Conservation (phyloP, 805 yeast genomes). For the Zygotorulaspora sp. region DNA sequence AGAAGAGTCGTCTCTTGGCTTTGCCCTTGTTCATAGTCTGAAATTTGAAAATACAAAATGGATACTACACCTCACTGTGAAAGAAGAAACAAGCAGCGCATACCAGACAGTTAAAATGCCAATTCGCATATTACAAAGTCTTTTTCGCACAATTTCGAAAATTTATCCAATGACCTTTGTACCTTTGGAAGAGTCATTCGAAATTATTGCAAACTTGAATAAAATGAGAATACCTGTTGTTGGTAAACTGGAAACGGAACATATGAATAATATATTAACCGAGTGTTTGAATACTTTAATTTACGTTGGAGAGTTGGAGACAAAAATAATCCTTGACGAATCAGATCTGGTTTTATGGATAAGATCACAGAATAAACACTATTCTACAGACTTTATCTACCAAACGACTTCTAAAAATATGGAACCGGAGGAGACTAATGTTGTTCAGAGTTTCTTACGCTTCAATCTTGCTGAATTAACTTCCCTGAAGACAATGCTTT, state of each 20-base stretch:
- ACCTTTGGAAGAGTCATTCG: constrained; percentile 20
- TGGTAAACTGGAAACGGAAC: constrained; percentile 13
- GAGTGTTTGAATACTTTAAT: constrained; percentile 15
- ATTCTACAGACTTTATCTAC: constrained; percentile 1
- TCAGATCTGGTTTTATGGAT: constrained; percentile 18
- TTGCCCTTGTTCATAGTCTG: constrained; percentile 19
- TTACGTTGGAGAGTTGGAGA: constrained; percentile 9
- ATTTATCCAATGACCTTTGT: constrained; percentile 22
- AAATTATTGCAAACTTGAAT: constrained; percentile 14
- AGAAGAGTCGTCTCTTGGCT: constrained; percentile 10
- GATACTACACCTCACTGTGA: constrained; percentile 16
- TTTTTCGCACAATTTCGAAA: constrained; percentile 16
- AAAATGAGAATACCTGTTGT: constrained; percentile 13
- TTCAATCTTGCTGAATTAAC: constrained; percentile 24
- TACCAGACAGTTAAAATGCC: constrained; percentile 14
- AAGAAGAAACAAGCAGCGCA: neutral
- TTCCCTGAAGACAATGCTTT: constrained; percentile 11
- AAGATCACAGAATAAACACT: constrained; percentile 9
- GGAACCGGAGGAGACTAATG: constrained; percentile 29
- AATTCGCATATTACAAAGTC: constrained; percentile 20
- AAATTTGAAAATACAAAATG: constrained; percentile 23
- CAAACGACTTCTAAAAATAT: constrained; percentile 9
- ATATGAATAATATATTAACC: constrained; percentile 11
- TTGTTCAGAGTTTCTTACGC: constrained; percentile 26
- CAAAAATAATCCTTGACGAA: constrained; percentile 11